Conservation (phyloP, 2,329 filamentous ascomycete genomes). For the Fusarium nurragi region DNA sequence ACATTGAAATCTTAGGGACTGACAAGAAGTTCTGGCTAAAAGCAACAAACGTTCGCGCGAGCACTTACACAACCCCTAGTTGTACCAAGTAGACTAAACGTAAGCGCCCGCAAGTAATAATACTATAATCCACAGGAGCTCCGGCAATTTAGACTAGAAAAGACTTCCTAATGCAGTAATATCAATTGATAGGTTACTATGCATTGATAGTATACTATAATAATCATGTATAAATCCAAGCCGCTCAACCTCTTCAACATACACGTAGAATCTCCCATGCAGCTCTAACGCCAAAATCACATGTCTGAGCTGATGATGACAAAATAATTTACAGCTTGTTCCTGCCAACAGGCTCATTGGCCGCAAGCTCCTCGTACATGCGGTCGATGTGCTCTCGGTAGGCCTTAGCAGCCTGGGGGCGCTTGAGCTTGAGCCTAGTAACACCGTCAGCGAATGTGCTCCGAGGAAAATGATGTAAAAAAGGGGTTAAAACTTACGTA, state of each 20-base stretch:
- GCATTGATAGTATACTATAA: slow-evolving; percentile 9
- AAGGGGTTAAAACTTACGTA: slow-evolving; percentile 71
- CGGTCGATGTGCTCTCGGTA: slow-evolving; percentile 63
- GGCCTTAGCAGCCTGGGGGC: slow-evolving; percentile 63
- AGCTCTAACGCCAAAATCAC: slow-evolving; percentile 14
- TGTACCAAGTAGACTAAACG: background rate
- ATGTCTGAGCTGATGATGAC: background rate
- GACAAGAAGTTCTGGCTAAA: background rate
- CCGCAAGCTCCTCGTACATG: slow-evolving; percentile 64
- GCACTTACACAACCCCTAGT: background rate
- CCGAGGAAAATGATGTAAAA: background rate
- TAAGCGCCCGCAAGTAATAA: background rate
- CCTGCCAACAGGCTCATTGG: slow-evolving; percentile 26
- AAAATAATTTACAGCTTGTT: slow-evolving; percentile 40
- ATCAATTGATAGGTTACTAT: background rate
- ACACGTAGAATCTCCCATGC: slow-evolving; percentile 1
- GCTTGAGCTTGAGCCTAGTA: slow-evolving; percentile 67
- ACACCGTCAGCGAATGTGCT: slow-evolving; percentile 17
- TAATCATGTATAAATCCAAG: slow-evolving; percentile 22
- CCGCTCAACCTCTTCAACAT: slow-evolving; percentile 14
- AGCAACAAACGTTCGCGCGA: background rate
- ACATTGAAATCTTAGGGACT: too few species aligned
- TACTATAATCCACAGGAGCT: background rate
- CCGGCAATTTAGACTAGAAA: background rate
- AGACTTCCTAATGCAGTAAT: background rate